Evolutionary conservation across 176 grass and related monocot genomes (phyloP).

Genomic region (Bolboschoenus planiculmis): DNA sequence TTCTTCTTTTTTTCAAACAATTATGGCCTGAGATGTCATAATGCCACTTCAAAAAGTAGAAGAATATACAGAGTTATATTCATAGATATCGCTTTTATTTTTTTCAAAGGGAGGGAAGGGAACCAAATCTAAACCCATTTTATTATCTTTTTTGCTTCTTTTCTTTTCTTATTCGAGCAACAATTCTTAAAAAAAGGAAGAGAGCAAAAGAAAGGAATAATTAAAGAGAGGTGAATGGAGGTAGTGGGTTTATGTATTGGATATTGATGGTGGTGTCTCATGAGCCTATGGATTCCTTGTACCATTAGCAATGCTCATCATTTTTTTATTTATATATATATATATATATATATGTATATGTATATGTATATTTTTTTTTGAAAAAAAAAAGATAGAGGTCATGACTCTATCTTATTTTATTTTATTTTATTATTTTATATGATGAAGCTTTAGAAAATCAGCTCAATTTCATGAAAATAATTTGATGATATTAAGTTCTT

Average conservation of each 20-base stretch:
- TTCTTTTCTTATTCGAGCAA: slow-evolving; percentile 19
- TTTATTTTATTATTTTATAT: background rate
- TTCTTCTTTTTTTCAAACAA: background rate
- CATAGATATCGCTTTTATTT: background rate
- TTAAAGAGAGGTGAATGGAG: background rate
- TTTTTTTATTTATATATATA: too few relatives aligned
- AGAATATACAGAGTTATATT: background rate
- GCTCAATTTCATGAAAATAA: background rate
- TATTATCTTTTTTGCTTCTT: background rate
- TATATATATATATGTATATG: too few relatives aligned
- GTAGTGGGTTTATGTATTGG: slow-evolving; percentile 23
- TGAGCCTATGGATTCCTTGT: slow-evolving; percentile 54
- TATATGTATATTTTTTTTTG: too few relatives aligned
- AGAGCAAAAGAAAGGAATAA: slow-evolving; percentile 8
- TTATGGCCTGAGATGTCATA: background rate
- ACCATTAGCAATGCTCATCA: too few relatives aligned
- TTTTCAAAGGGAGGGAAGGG: slow-evolving; percentile 1
- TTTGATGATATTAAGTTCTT: background rate
- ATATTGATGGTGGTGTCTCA: slow-evolving; percentile 27
- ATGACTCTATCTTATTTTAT: too few relatives aligned
- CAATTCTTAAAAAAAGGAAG: slow-evolving; percentile 6
- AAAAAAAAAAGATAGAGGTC: too few relatives aligned
- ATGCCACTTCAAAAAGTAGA: background rate
- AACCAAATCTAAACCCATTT: slow-evolving; percentile 39
- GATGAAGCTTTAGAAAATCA: background rate